Percentiles rank a stretch among this genome's conserved stretches.
phyloP scores from a whole-genome alignment of 352 stramenopile species.

The Phytophthora chlamydospora region DNA sequence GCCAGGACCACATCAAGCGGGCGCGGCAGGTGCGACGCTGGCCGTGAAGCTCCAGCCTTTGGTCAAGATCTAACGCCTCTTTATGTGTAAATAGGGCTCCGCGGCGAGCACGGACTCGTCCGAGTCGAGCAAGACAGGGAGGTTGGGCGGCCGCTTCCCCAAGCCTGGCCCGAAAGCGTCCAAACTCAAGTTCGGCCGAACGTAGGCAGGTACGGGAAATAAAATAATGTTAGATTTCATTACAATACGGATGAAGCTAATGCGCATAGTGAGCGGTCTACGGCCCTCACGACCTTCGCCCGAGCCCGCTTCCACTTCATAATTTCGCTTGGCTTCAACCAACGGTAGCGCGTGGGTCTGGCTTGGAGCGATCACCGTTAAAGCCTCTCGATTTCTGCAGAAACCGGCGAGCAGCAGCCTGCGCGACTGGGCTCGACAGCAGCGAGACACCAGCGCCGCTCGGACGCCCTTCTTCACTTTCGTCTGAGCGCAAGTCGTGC shows the following conservation, averaged over 20 bases:
- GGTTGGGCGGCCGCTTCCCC: slow-evolving; percentile 46
- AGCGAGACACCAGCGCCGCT: slow-evolving; percentile 29
- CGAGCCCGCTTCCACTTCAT: background rate
- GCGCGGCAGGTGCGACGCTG: slow-evolving; percentile 48
- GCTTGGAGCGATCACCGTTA: slow-evolving; percentile 14
- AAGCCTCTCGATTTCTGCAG: slow-evolving; percentile 32
- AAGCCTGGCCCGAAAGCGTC: slow-evolving; percentile 44
- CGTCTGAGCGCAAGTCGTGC: slow-evolving; percentile 40
- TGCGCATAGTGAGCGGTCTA: background rate
- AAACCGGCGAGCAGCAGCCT: slow-evolving; percentile 45
- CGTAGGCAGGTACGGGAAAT: slow-evolving; percentile 17
- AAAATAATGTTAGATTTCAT: slow-evolving; percentile 1
- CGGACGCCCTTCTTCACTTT: slow-evolving; percentile 20
- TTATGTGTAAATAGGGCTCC: slow-evolving; percentile 31
- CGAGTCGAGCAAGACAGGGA: slow-evolving; percentile 62
- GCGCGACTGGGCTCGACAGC: slow-evolving; percentile 40
- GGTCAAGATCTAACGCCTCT: slow-evolving; percentile 1
- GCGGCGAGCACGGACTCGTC: slow-evolving; percentile 43
- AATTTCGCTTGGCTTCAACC: slow-evolving; percentile 20
- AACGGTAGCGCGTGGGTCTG: slow-evolving; percentile 30
- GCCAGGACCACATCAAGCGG: slow-evolving; percentile 55
- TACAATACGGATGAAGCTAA: background rate
- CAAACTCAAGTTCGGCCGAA: slow-evolving; percentile 73
- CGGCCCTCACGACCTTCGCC: background rate
- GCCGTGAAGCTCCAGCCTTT: background rate